Evolutionary conservation across 768 basidiomycete genomes (phyloP).

Genomic region (Termitomyces sp.): DNA sequence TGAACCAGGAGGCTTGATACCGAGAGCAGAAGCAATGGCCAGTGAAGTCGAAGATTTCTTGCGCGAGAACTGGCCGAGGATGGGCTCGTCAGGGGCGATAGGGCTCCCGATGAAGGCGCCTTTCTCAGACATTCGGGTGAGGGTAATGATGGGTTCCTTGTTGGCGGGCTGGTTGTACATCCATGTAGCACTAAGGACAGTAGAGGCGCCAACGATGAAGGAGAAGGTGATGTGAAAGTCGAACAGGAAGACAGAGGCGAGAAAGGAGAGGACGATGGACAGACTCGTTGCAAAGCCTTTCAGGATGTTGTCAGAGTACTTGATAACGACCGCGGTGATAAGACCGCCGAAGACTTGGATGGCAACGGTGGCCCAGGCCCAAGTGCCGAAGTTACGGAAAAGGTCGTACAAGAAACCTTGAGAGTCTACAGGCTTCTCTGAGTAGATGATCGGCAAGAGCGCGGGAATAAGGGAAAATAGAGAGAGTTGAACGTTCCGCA

Average conservation of each 20-base stretch:
- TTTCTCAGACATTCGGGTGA: conserved; percentile 25
- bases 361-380: conserved; percentile 94
- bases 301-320: conserved; percentile 92
- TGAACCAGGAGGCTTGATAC: conserved; percentile 25
- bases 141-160: conserved; percentile 26
- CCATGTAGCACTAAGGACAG: conserved; percentile 88
- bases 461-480: conserved; percentile 91
- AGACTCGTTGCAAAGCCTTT: conserved; percentile 98
- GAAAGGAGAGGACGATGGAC: conserved; percentile 92
- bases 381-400: conserved; percentile 85
- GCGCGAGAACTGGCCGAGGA: conserved; percentile 56
- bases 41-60: conserved; percentile 41
- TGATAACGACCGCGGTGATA: conserved; percentile 94
- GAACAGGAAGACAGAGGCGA: conserved; percentile 89
- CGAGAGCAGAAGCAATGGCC: conserved; percentile 51
- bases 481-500: conserved; percentile 86
- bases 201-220: conserved; percentile 82
- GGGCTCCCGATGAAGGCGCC: conserved; percentile 28
- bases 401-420: conserved; percentile 52
- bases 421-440: conserved; percentile 37
- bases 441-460: conserved; percentile 71
- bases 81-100: conserved; percentile 49
- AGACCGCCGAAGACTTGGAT: conserved; percentile 93
- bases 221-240: conserved; percentile 83
- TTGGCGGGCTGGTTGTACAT: conserved; percentile 84